phyloP scores from a whole-genome alignment of 306 rosid genomes.

The Benincasa hispida region DNA sequence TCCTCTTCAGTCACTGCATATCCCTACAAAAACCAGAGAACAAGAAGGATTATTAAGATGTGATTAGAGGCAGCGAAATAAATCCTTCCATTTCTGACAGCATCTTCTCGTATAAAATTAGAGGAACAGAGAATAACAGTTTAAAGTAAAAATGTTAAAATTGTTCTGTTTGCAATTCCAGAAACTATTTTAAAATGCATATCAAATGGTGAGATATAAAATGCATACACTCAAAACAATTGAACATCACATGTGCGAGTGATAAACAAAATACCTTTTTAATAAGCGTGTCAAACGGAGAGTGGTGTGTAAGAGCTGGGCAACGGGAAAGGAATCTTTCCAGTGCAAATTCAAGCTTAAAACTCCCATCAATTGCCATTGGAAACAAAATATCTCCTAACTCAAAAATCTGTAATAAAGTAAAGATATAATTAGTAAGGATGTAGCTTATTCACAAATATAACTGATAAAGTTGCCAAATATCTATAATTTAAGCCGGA shows the following conservation, averaged over 20 bases:
- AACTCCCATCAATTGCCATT: slow-evolving; percentile 73
- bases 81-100: not conserved
- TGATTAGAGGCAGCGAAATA: not conserved
- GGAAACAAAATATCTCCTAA: slow-evolving; percentile 8
- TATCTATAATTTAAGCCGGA: not conserved
- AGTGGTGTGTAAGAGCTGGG: slow-evolving; percentile 43
- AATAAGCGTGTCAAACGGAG: slow-evolving; percentile 19
- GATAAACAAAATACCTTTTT: slow-evolving; percentile 28
- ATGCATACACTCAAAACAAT: not conserved
- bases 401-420: not conserved
- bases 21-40: slow-evolving; percentile 27
- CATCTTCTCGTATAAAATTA: not conserved
- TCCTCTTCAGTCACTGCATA: slow-evolving; percentile 42
- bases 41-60: not conserved
- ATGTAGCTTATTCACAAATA: not conserved
- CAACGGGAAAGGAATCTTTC: slow-evolving; percentile 57
- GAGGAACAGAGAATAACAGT: not conserved
- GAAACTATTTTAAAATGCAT: not conserved
- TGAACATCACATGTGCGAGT: not conserved
- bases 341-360: slow-evolving; percentile 36
- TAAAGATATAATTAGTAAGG: not conserved
- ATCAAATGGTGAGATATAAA: not conserved
- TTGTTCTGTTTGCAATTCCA: not conserved
- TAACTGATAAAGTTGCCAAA: not conserved
- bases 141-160: not conserved